Percentiles rank a stretch among this genome's conserved stretches.
Conservation (phyloP, 2,329 filamentous ascomycete species). For the Paecilomyces sp. region DNA sequence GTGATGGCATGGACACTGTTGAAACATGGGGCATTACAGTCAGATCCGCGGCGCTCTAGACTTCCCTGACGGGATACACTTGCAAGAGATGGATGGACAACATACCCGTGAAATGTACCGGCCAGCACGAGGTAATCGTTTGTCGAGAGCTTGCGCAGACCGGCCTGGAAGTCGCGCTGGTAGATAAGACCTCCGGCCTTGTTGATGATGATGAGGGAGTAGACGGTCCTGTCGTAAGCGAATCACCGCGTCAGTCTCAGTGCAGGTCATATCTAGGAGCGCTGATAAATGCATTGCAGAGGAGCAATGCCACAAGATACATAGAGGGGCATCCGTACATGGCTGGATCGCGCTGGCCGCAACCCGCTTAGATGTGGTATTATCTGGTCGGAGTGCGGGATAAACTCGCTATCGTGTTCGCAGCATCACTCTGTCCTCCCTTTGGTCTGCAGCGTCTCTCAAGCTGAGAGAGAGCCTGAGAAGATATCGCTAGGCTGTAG, state of each 20-base stretch:
- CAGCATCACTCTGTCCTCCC: neutral
- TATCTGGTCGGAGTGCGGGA: neutral
- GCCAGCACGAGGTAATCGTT: conserved; percentile 97
- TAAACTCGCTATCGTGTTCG: neutral
- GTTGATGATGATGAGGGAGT: conserved; percentile 95
- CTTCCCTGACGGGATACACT: neutral
- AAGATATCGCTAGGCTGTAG: neutral
- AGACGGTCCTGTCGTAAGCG: conserved; percentile 65
- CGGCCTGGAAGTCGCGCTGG: conserved; percentile 86
- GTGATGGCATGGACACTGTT: conserved; percentile 58
- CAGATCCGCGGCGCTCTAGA: neutral
- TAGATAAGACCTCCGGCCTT: conserved; percentile 96
- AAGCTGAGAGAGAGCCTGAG: neutral
- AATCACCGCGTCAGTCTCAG: neutral
- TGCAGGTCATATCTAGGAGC: no score
- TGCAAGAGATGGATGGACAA: neutral
- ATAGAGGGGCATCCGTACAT: neutral
- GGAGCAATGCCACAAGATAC: neutral
- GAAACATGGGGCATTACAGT: neutral
- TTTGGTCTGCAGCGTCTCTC: neutral
- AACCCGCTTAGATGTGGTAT: neutral
- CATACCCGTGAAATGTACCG: conserved; percentile 90
- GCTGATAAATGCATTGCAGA: no score
- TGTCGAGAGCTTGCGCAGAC: conserved; percentile 77
- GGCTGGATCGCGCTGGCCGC: neutral